Evolutionary conservation across 805 yeast species (phyloP).

Genomic region (Millerago galiae): DNA sequence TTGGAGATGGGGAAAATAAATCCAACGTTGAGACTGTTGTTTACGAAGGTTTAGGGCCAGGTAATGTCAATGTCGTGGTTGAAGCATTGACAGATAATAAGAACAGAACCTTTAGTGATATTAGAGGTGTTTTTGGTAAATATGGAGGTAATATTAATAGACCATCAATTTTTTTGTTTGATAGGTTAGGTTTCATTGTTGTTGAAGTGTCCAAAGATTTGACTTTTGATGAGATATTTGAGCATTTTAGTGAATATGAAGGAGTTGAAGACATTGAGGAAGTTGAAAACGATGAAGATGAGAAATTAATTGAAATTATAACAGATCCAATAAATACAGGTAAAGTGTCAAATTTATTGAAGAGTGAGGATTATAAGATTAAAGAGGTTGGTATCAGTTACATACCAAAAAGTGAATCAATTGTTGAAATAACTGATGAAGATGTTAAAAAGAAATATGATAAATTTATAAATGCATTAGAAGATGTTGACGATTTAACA

Average conservation of each 20-base stretch:
- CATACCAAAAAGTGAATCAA: constrained; percentile 54
- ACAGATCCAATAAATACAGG: constrained; percentile 64
- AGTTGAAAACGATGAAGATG: constrained; percentile 18
- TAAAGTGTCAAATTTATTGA: constrained; percentile 50
- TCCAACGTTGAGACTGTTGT: constrained; percentile 45
- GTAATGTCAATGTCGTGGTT: constrained; percentile 79
- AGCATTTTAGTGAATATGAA: constrained; percentile 62
- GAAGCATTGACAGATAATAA: constrained; percentile 89
- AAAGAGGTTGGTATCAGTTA: constrained; percentile 69
- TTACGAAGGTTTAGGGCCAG: constrained; percentile 91
- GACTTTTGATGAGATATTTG: constrained; percentile 62
- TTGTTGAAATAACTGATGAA: constrained; percentile 45
- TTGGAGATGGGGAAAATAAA: constrained; percentile 39
- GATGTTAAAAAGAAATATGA: constrained; percentile 46
- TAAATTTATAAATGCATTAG: constrained; percentile 55
- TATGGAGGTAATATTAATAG: constrained; percentile 57
- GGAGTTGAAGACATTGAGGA: constrained; percentile 74
- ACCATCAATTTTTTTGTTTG: constrained; percentile 75
- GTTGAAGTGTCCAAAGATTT: constrained; percentile 32
- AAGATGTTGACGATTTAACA: constrained; percentile 79
- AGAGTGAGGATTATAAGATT: constrained; percentile 42
- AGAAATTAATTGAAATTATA: constrained; percentile 37
- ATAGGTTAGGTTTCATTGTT: constrained; percentile 66
- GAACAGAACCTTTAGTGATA: constrained; percentile 68
- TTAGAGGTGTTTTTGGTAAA: constrained; percentile 70